Evolutionary conservation across 495 filamentous ascomycete species (phyloP).

Genomic region (Astrothelium subdiscretum): DNA sequence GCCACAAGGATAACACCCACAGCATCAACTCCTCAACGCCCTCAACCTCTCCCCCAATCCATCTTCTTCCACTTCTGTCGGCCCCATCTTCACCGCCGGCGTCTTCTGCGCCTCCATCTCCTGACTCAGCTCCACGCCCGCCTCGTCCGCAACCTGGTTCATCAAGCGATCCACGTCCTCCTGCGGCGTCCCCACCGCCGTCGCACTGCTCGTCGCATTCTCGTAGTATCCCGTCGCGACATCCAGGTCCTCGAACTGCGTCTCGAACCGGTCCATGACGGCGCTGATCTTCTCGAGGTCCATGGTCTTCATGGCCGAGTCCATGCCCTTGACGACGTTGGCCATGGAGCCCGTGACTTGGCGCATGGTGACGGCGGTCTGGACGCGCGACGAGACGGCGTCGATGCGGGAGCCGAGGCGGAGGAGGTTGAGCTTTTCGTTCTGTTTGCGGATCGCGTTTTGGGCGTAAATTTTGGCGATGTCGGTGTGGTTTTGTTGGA

Average conservation of each 20-base stretch:
- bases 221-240: constrained; percentile 74
- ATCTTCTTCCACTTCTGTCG: constrained; percentile 35
- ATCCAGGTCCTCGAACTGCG: constrained; percentile 75
- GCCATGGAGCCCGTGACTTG: constrained; percentile 53
- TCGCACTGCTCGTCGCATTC: constrained; percentile 64
- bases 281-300: constrained; percentile 58
- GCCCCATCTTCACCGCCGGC: constrained; percentile 27
- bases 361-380: constrained; percentile 57
- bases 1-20: too few species aligned
- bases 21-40: constrained; percentile 34
- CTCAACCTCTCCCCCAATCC: constrained; percentile 35
- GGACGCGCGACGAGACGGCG: constrained; percentile 49
- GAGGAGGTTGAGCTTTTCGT: constrained; percentile 53
- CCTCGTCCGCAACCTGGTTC: constrained; percentile 70
- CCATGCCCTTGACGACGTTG: constrained; percentile 55
- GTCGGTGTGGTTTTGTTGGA: constrained; percentile 56
- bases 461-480: constrained; percentile 76
- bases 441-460: constrained; percentile 71
- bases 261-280: constrained; percentile 66
- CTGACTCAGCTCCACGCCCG: constrained; percentile 58
- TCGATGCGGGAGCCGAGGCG: constrained; percentile 48
- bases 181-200: constrained; percentile 64
- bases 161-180: constrained; percentile 75
- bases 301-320: constrained; percentile 53
- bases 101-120: constrained; percentile 47